Base-by-base conservation (phyloP, 225 moss, liverwort and hornwort species). In the Marchantia polymorpha region DNA sequence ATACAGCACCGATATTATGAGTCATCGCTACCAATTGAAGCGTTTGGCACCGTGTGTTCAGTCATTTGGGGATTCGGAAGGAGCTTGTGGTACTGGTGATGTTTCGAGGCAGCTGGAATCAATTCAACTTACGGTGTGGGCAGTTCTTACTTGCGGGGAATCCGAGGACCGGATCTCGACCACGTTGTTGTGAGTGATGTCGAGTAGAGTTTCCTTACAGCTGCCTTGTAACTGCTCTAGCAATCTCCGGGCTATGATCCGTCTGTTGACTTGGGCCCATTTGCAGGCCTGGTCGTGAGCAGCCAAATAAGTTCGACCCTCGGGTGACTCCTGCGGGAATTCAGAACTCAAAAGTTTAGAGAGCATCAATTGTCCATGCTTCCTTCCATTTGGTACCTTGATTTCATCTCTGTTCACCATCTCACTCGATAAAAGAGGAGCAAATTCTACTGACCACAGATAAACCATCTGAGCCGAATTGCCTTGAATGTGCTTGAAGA, bases 161-260 rank as follows among this genome's bases (percentile, higher is more conserved):
- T 80, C 61, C 15, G 72, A 53, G 73, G 80, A 27, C 56, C 64
- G 30, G 39, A 91, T 78, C 82, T 88, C 83, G 59, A 89, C 89
- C 55, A 95, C 93, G 49, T 87, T 92, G 7, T 93, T 95, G 85
- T 95, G 93, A 61, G 93, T 95, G 82, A 95, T 85, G 82, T 95
- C 95, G 20, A 95, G 78, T 60, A 93, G 79, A 52, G 89, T 78
- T 23, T 80, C 82, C 46, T 82, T 83, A 64, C 81, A 84, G 78
- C 81, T 83, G 52, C 85, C 89, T 59, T 92, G 84, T 10, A 92
- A 84, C 85, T 95, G 93, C 64, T 93, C 87, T 65, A 93, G 82
- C 39, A 93, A 82, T 80, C 93, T 89, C 17, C 79, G 84, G 71
- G 93, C 93, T 67, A 92, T 93, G 8, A 95, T 82, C 72, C 81